Evolutionary conservation across 164 flowering plant genomes (phyloP), one percentile per base, ranked within the genome.

Genomic region (Piper betle): DNA sequence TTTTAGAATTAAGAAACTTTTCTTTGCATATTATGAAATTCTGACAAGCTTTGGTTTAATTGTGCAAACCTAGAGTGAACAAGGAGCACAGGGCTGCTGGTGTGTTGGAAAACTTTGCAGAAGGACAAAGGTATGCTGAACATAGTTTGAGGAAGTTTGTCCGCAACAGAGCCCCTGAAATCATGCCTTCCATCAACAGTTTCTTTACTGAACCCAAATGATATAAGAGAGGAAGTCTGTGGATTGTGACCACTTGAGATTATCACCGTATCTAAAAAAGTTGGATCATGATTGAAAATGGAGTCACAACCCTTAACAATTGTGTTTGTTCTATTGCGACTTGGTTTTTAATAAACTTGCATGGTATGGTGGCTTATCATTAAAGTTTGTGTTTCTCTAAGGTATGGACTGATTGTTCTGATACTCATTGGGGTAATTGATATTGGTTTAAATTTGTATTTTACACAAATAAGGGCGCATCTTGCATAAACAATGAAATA

Each of bases 1-100:
- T 25, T 25, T 25, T 25, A 25, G 33, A 25, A 25, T 25, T 25
- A 25, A 25, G 33, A 25, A 25, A 25, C 1, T 25, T 25, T 25
- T 25, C 33, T 25, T 25, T 25, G 33, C 33, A 25, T 25, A 25
- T 25, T 25, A 25, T 25, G 33, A 25, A 25, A 2, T 25, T 25
- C 33, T 25, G 33, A 25, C 33, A 25, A 25, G 33, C 15, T 13
- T 25, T 55, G 25, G 6, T 55, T 55, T 3, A 9, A 18, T 55
- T 9, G 38, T 38, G 9, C 3, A 4, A 55, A 3, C 25, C 12
- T 59, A 70, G 73, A 65, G 73, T 70, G 18, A 19, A 17, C 37
- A 70, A 65, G 62, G 73, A 65, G 13, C 41, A 40, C 33, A 67
- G 74, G 58, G 57, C 74, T 15, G 74, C 74, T 6, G 74, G 74